phyloP scores from a whole-genome alignment of 2,329 filamentous ascomycete genomes.

The Ambrosiella xylebori region DNA sequence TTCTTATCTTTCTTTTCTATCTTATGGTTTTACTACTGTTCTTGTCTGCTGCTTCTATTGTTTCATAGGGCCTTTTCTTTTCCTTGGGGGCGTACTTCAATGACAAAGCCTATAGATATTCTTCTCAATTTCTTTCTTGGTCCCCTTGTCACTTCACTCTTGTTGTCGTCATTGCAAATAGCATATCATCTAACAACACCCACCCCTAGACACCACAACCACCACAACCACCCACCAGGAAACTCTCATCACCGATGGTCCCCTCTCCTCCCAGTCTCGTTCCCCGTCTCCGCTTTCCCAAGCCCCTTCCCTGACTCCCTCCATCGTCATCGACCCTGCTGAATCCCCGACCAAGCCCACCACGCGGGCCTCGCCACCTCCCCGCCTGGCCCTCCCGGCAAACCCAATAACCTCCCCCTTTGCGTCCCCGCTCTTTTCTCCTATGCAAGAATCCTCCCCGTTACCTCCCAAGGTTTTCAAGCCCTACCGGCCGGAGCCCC shows the following conservation, averaged over 20 bases:
- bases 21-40: too few species aligned
- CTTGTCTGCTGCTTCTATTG: too few species aligned
- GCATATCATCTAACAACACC: too few species aligned
- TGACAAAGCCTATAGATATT: too few species aligned
- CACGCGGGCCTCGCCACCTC: neutral
- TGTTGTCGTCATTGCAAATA: too few species aligned
- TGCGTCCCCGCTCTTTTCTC: constrained; percentile 3
- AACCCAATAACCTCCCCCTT: neutral
- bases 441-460: neutral
- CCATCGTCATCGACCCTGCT: constrained; percentile 1
- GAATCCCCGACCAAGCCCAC: neutral
- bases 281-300: neutral
- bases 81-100: too few species aligned
- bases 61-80: too few species aligned
- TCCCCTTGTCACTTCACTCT: too few species aligned
- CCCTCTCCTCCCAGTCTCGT: neutral
- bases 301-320: neutral
- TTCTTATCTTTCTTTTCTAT: neutral
- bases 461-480: constrained; percentile 10
- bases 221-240: neutral
- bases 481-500: constrained; percentile 10
- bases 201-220: too few species aligned
- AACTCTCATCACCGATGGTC: neutral
- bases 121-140: too few species aligned
- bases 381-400: neutral